A percentile compares a stretch with the other conserved stretches of the same genome.
These are phyloP conservation scores for Termitomyces heimii DNA, from an alignment of 768 basidiomycete genomes.

Conservation along the genomic window DNA sequence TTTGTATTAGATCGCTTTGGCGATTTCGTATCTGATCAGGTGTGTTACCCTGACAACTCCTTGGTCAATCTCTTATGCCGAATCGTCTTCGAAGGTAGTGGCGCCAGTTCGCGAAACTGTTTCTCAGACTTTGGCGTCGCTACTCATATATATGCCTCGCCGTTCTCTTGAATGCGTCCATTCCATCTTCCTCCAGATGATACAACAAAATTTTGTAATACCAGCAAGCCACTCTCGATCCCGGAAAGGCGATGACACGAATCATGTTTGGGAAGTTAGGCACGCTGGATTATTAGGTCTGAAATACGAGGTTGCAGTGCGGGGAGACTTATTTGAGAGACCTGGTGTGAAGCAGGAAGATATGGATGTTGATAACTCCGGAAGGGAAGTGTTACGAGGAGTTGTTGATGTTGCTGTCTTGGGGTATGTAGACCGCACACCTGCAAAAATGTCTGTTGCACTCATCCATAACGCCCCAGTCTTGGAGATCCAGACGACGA, in stretches of 20 bases:
- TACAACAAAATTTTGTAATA: conserved; percentile 74
- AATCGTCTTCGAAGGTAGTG: conserved; percentile 47
- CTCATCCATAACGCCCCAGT: conserved; percentile 30
- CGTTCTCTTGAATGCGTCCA: conserved; percentile 78
- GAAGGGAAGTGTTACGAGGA: conserved; percentile 59
- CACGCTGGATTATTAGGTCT: conserved; percentile 97
- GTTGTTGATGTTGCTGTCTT: conserved; percentile 89
- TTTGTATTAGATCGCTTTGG: conserved; percentile 97
- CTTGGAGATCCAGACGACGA: conserved; percentile 92
- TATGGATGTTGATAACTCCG: conserved; percentile 30
- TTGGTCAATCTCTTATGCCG: neutral
- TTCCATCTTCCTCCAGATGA: conserved; percentile 84
- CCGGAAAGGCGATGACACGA: conserved; percentile 30
- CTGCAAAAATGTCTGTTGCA: neutral
- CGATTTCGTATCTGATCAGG: conserved; percentile 94
- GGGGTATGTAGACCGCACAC: conserved; percentile 54
- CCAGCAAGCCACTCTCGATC: conserved; percentile 26
- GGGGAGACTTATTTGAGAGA: conserved; percentile 71
- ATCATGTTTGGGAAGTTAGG: conserved; percentile 92
- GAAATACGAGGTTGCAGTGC: conserved; percentile 96
- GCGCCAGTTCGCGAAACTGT: conserved; percentile 97
- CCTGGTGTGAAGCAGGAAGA: conserved; percentile 25
- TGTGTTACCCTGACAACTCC: conserved; percentile 8
- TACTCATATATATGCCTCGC: conserved; percentile 85
- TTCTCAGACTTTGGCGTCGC: conserved; percentile 87